Conservation (phyloP, 1,284 basidiomycete species). For the Ceratobasidium sp. region DNA sequence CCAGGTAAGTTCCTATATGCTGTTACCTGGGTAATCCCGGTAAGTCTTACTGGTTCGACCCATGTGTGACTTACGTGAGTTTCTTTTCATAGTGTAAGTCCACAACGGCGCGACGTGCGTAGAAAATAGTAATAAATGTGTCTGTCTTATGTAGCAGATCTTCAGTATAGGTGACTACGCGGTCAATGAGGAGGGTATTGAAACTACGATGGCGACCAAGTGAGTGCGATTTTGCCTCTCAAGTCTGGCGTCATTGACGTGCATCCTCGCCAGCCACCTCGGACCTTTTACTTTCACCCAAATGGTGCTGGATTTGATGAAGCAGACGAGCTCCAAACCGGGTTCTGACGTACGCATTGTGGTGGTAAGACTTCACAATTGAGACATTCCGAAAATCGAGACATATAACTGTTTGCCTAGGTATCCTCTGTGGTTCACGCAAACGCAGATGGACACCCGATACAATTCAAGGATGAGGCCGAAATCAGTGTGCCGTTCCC, state of each 20-base stretch:
- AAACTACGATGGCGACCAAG: constrained; percentile 2
- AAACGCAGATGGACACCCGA: not conserved
- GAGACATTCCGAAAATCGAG: not conserved
- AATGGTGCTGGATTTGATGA: not conserved
- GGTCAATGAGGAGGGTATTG: constrained; percentile 10
- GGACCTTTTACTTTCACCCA: not conserved
- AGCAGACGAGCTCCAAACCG: not conserved
- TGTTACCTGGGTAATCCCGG: too few relatives aligned
- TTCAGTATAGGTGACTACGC: not conserved
- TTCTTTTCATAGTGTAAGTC: too few relatives aligned
- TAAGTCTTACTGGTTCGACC: too few relatives aligned
- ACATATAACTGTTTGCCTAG: not conserved
- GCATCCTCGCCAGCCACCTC: not conserved
- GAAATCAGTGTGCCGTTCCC: not conserved
- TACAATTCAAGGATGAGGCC: not conserved
- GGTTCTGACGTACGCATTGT: constrained; percentile 10
- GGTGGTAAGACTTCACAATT: not conserved
- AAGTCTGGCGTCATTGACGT: not conserved
- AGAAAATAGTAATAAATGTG: not conserved
- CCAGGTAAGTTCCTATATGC: too few relatives aligned
- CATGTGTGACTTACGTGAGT: too few relatives aligned
- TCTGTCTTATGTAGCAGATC: not conserved
- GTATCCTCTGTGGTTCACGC: not conserved
- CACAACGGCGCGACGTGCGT: not conserved
- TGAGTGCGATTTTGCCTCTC: not conserved